Evolutionary conservation across 2,329 filamentous ascomycete genomes (phyloP).

Genomic region (Mariannaea sp.): DNA sequence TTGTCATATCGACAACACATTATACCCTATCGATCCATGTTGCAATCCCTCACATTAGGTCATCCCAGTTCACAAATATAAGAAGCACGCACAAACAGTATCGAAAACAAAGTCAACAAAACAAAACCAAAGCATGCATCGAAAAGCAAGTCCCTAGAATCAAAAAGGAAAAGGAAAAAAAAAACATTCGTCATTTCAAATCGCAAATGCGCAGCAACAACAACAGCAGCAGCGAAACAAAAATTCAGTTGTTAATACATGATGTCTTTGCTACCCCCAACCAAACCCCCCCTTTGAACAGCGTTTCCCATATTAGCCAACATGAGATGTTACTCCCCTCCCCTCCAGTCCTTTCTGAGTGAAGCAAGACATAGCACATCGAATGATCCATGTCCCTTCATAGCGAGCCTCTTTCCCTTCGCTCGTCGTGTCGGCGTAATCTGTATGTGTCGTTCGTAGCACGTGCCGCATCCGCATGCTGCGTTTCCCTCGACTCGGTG

Average conservation of each 20-base stretch:
- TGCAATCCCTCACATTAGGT: no score
- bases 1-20: no score
- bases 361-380: conserved; percentile 24
- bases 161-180: no score
- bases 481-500: no score
- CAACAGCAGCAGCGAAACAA: conserved; percentile 12
- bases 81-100: conserved; percentile 1
- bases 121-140: background rate
- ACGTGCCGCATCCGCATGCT: conserved; percentile 23
- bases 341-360: conserved; percentile 23
- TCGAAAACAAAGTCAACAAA: no score
- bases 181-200: conserved; percentile 23
- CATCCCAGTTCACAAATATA: background rate
- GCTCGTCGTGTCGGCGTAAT: conserved; percentile 23
- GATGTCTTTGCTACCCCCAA: conserved; percentile 7
- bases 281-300: no score
- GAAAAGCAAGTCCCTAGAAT: conserved; percentile 9
- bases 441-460: conserved; percentile 23
- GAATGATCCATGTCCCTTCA: conserved; percentile 26
- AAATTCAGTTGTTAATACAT: conserved; percentile 37
- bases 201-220: conserved; percentile 13
- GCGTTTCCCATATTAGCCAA: conserved; percentile 17
- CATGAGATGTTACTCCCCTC: conserved; percentile 9
- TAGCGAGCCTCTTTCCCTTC: conserved; percentile 18
- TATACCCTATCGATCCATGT: no score